phyloP scores from a whole-genome alignment of 306 rosid species.

The Alnus glutinosa region DNA sequence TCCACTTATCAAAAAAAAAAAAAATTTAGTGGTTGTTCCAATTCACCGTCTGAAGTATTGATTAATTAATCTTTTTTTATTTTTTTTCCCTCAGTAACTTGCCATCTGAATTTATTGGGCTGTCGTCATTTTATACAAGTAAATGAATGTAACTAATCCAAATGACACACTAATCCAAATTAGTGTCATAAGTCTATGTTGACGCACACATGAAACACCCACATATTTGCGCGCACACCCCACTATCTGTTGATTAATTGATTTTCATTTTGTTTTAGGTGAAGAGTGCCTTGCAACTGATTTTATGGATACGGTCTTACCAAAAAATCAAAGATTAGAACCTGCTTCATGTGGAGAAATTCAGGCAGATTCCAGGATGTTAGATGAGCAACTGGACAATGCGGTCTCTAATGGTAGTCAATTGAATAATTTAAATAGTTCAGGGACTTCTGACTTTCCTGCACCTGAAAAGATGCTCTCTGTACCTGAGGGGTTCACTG shows the following conservation, averaged over 20 bases:
- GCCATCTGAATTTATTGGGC: neutral
- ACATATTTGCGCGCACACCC: neutral
- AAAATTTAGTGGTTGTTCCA: constrained; percentile 7
- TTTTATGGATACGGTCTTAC: constrained; percentile 29
- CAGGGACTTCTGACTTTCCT: constrained; percentile 55
- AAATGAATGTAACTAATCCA: neutral
- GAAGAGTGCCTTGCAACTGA: constrained; percentile 37
- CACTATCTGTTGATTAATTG: constrained; percentile 11
- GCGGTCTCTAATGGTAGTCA: constrained; percentile 37
- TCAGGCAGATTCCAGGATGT: constrained; percentile 40
- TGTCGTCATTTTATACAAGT: neutral
- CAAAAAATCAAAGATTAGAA: constrained; percentile 36
- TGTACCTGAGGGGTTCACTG: constrained; percentile 37
- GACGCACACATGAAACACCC: neutral
- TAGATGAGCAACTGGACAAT: constrained; percentile 41
- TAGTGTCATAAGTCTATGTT: neutral
- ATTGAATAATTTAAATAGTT: constrained; percentile 39
- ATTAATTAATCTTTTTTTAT: neutral
- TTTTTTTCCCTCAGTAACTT: neutral
- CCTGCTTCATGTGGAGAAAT: constrained; percentile 37
- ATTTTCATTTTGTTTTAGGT: constrained; percentile 42
- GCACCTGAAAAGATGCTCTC: constrained; percentile 85
- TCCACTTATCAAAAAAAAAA: neutral
- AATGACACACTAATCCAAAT: neutral
- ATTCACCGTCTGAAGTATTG: constrained; percentile 16